Percentiles rank a stretch among this genome's conserved stretches.
phyloP scores from a whole-genome alignment of 768 basidiomycete genomes.

The Hortiboletus flavorubellus region DNA sequence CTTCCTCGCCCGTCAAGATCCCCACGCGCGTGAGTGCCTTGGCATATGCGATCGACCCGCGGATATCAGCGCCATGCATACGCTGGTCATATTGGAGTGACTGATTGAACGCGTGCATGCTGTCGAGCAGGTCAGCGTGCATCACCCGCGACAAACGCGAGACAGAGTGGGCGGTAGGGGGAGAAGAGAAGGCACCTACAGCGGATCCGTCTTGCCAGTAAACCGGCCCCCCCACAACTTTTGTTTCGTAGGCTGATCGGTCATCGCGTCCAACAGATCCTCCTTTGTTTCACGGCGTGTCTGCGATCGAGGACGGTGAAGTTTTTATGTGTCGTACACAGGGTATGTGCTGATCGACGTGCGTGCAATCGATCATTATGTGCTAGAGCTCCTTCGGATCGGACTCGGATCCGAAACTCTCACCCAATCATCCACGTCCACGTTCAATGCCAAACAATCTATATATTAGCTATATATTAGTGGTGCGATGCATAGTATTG shows the following conservation, averaged over 20 bases:
- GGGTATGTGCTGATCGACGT: background rate
- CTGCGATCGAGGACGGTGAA: background rate
- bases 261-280: conserved; percentile 23
- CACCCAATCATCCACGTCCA: background rate
- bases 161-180: no score
- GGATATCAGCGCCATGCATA: conserved; percentile 90
- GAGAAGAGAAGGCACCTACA: conserved; percentile 1
- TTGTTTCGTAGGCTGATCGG: conserved; percentile 51
- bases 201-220: conserved; percentile 79
- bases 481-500: background rate
- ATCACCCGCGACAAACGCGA: background rate
- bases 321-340: background rate
- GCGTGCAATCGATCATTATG: background rate
- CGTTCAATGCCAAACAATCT: no score
- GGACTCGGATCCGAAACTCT: background rate
- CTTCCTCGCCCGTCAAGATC: conserved; percentile 79
- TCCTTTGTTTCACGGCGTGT: background rate
- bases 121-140: conserved; percentile 28
- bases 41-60: conserved; percentile 94
- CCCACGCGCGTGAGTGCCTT: conserved; percentile 78
- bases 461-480: background rate
- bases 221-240: conserved; percentile 90
- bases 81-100: conserved; percentile 92
- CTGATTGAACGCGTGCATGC: conserved; percentile 98
- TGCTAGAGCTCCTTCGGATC: no score